Evolutionary conservation across 2,329 filamentous ascomycete genomes (phyloP).

Genomic region (Fusarium sp.): DNA sequence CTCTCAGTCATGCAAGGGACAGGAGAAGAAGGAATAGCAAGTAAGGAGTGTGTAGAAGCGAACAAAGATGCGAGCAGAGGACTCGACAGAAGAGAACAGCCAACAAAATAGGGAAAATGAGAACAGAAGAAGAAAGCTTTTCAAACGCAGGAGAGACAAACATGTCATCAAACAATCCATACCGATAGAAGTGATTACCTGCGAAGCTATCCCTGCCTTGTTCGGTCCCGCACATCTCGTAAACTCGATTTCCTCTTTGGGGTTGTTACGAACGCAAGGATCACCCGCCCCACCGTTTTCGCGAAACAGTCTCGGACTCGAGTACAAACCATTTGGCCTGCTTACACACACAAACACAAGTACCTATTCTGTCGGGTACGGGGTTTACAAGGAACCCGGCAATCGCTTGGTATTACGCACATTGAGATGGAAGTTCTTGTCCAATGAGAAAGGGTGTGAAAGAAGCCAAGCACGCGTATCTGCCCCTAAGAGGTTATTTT

Average conservation of each 20-base stretch:
- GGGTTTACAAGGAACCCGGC: background rate
- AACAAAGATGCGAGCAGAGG: background rate
- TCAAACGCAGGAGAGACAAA: background rate
- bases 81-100: background rate
- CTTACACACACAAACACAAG: background rate
- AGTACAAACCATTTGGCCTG: background rate
- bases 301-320: background rate
- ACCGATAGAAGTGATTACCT: background rate
- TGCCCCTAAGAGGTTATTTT: background rate
- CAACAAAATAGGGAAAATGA: background rate
- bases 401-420: background rate
- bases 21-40: background rate
- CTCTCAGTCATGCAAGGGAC: background rate
- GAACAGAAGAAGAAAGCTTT: background rate
- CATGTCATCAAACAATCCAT: background rate
- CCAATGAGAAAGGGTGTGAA: background rate
- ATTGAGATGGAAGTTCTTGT: background rate
- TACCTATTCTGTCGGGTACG: background rate
- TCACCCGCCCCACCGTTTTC: background rate
- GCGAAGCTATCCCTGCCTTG: background rate
- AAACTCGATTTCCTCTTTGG: background rate
- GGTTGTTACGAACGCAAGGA: background rate
- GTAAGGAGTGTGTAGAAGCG: background rate
- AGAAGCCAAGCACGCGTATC: background rate
- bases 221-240: background rate